Percentiles rank a stretch among this genome's conserved stretches.
Conservation (phyloP, 768 basidiomycete species). For the Lyophyllum shimeji region DNA sequence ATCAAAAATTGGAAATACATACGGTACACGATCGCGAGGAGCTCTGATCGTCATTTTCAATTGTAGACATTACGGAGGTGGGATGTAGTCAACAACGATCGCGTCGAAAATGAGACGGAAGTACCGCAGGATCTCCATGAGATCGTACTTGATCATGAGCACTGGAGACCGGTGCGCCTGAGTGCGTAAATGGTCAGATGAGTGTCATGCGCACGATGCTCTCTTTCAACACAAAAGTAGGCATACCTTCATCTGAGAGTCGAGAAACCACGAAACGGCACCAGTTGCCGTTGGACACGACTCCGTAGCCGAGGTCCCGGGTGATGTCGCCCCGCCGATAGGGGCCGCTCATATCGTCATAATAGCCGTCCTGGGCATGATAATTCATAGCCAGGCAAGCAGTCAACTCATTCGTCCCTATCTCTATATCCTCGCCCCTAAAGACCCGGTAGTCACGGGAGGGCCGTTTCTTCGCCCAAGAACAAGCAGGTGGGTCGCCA, state of each 20-base stretch:
- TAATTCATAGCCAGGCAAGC: not conserved
- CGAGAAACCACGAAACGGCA: not conserved
- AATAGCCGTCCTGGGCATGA: not conserved
- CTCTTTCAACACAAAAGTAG: too few species aligned
- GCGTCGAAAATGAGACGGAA: not conserved
- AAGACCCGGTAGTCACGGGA: not conserved
- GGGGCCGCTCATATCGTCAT: not conserved
- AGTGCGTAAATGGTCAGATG: not conserved
- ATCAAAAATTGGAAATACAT: too few species aligned
- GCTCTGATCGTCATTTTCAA: too few species aligned
- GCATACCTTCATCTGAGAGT: not conserved
- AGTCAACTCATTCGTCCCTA: not conserved
- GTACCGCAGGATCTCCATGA: not conserved
- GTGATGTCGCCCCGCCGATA: not conserved
- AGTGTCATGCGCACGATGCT: too few species aligned
- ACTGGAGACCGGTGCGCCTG: not conserved
- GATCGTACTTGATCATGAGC: not conserved
- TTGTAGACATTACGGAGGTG: too few species aligned
- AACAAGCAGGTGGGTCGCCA: not conserved
- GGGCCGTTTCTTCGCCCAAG: not conserved
- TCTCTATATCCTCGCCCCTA: not conserved
- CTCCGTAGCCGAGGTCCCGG: not conserved
- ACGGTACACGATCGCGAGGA: too few species aligned
- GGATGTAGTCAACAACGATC: not conserved
- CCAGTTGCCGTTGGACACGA: not conserved